Conservation (phyloP, 495 filamentous ascomycete species). For the Aspergillus ellipticus region DNA sequence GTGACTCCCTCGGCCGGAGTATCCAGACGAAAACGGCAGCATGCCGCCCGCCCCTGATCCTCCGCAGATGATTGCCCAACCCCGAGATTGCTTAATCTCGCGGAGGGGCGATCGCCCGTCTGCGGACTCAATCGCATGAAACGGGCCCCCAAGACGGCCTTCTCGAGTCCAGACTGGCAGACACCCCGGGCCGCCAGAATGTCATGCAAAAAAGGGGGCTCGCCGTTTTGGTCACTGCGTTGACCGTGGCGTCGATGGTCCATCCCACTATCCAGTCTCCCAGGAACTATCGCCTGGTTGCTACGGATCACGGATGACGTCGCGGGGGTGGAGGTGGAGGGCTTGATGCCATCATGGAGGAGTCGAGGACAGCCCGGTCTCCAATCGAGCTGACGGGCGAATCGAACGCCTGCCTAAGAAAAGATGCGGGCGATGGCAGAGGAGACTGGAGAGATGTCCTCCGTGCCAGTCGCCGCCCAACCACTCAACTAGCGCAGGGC, state of each 20-base stretch:
- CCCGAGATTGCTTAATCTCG: slow-evolving; percentile 3
- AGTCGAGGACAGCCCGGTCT: too few relatives aligned
- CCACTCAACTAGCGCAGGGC: not conserved
- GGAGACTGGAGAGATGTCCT: not conserved
- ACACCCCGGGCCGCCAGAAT: not conserved
- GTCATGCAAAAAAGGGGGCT: not conserved
- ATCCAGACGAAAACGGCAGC: not conserved
- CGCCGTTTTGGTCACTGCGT: not conserved
- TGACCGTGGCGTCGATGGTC: slow-evolving; percentile 1
- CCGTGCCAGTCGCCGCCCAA: not conserved
- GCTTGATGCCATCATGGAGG: too few relatives aligned
- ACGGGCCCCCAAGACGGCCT: not conserved
- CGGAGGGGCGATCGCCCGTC: not conserved
- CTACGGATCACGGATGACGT: too few relatives aligned
- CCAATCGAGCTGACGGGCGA: not conserved
- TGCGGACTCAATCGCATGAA: not conserved
- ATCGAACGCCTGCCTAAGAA: not conserved
- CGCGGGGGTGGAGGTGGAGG: not conserved
- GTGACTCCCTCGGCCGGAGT: too few relatives aligned
- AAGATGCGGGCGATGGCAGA: not conserved
- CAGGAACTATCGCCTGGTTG: too few relatives aligned
- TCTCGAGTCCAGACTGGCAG: not conserved
- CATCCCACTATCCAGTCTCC: not conserved
- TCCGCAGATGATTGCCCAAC: not conserved
- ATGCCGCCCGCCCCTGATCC: not conserved